Conservation (phyloP, 1,284 basidiomycete genomes). For the Somion occarium region DNA sequence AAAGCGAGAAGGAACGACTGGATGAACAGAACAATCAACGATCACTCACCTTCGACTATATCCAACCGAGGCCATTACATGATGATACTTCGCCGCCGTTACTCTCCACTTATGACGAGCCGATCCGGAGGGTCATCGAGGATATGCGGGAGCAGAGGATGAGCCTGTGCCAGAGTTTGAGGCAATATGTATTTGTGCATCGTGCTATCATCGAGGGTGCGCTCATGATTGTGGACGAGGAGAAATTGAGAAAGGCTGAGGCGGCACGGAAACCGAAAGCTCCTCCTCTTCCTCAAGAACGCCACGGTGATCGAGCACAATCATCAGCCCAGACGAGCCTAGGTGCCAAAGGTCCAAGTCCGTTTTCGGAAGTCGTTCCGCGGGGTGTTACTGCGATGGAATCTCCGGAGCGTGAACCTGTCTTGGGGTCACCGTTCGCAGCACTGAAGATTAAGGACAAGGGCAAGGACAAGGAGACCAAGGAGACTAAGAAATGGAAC, state of each 20-base stretch:
- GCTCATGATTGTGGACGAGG: constrained; percentile 74
- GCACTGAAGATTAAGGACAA: too few species aligned
- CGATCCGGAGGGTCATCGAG: constrained; percentile 73
- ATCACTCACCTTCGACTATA: constrained; percentile 23
- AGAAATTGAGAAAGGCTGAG: constrained; percentile 37
- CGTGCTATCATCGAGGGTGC: constrained; percentile 81
- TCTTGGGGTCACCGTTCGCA: background rate
- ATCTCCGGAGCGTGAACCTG: too few species aligned
- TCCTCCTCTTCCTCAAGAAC: constrained; percentile 7
- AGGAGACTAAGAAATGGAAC: background rate
- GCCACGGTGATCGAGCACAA: constrained; percentile 8
- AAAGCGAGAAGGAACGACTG: constrained; percentile 1
- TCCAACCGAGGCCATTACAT: constrained; percentile 39
- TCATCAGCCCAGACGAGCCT: background rate
- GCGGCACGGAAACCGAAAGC: constrained; percentile 21
- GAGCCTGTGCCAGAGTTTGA: constrained; percentile 84
- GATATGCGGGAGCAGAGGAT: constrained; percentile 91
- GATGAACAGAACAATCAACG: background rate
- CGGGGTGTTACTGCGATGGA: background rate
- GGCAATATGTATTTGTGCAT: constrained; percentile 90
- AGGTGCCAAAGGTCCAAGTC: background rate
- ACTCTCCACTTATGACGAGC: constrained; percentile 63
- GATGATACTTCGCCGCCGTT: constrained; percentile 47
- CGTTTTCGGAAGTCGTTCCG: background rate
- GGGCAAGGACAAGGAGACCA: too few species aligned